Conservation (phyloP, 176 grass and related monocot genomes). For the Carex cristatella region DNA sequence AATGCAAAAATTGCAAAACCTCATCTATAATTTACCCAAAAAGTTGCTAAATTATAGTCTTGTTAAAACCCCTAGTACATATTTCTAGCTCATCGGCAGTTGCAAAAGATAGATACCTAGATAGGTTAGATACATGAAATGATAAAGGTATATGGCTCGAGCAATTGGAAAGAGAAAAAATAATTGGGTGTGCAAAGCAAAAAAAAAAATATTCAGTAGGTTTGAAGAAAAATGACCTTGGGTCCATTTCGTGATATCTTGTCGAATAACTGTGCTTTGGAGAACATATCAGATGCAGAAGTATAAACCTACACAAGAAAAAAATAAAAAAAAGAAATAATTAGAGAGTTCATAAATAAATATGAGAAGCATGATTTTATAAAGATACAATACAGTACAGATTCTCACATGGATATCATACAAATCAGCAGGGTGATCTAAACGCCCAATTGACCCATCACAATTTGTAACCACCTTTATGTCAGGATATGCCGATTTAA, state of each 20-base stretch:
- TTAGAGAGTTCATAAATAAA: not conserved
- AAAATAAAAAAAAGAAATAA: slow-evolving; percentile 5
- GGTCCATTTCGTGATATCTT: slow-evolving; percentile 42
- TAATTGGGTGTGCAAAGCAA: not conserved
- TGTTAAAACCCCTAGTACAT: not conserved
- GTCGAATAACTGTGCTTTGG: slow-evolving; percentile 72
- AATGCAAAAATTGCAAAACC: not conserved
- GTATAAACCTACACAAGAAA: slow-evolving; percentile 63
- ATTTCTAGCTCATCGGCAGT: not conserved
- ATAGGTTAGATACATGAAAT: not conserved
- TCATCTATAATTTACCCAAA: not conserved
- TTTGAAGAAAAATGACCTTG: slow-evolving; percentile 36
- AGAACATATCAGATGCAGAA: slow-evolving; percentile 75
- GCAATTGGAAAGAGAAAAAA: not conserved
- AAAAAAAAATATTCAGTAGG: not conserved
- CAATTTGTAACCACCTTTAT: slow-evolving; percentile 82
- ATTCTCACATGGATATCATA: slow-evolving; percentile 91
- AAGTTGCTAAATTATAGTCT: not conserved
- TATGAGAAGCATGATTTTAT: slow-evolving; percentile 10
- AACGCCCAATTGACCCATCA: slow-evolving; percentile 50
- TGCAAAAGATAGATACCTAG: not conserved
- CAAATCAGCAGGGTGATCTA: slow-evolving; percentile 68
- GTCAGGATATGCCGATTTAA: slow-evolving; percentile 70
- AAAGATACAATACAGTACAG: slow-evolving; percentile 5
- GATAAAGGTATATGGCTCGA: not conserved